phyloP scores from a whole-genome alignment of 1,284 basidiomycete species.

The Melampsora larici-populina region DNA sequence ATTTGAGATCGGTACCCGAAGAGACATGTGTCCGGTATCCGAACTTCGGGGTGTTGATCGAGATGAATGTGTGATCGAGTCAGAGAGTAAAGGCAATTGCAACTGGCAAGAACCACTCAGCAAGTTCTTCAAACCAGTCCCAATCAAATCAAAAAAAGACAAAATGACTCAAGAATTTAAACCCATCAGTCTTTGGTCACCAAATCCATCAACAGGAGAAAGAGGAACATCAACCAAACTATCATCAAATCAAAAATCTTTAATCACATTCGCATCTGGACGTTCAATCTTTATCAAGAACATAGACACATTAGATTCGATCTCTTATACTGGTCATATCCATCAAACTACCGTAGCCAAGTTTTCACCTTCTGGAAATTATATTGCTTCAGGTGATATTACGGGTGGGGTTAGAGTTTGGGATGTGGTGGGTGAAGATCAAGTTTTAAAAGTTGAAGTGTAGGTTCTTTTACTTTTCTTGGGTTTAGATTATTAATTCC shows the following conservation, averaged over 20 bases:
- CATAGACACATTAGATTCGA: slow-evolving; percentile 55
- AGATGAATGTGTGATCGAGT: no score
- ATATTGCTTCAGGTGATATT: slow-evolving; percentile 83
- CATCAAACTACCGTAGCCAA: slow-evolving; percentile 83
- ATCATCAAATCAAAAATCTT: slow-evolving; percentile 25
- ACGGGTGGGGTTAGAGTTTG: slow-evolving; percentile 79
- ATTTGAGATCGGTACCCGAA: no score
- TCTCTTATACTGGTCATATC: slow-evolving; percentile 72
- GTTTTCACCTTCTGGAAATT: slow-evolving; percentile 89
- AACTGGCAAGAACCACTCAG: not conserved
- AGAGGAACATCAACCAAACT: slow-evolving; percentile 34
- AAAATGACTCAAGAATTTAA: slow-evolving; percentile 6
- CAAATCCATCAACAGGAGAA: slow-evolving; percentile 40
- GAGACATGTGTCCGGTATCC: no score
- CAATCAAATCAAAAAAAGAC: not conserved
- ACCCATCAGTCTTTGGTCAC: slow-evolving; percentile 32
- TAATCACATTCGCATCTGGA: slow-evolving; percentile 23
- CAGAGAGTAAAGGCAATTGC: no score
- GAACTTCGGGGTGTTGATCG: no score
- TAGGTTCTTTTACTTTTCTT: slow-evolving; percentile 7
- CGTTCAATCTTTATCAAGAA: slow-evolving; percentile 38
- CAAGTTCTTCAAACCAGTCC: not conserved
- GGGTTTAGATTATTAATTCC: slow-evolving; percentile 20
- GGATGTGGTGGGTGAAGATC: slow-evolving; percentile 87
- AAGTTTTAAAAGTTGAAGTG: slow-evolving; percentile 77